Evolutionary conservation across 257 asterid genomes (phyloP), one percentile per base, ranked within the genome.

Genomic region (Jacaranda copaia): DNA sequence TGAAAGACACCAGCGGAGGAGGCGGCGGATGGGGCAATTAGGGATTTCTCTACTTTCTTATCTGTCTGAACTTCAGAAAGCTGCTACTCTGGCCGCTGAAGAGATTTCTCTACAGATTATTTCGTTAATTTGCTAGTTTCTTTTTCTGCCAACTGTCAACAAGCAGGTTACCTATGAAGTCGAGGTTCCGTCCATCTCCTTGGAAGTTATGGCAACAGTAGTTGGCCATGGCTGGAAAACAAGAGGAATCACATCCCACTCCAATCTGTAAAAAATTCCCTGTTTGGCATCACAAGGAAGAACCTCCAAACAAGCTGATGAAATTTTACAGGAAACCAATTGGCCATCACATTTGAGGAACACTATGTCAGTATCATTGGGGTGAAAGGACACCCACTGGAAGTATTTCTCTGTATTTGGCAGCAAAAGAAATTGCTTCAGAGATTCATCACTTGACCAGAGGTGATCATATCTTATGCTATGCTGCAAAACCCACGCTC

Each of bases 11-110:
- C 43, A 79, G 75, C 80, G 85, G 72, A 55, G 81, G 70, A 18
- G 88, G 85, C 11, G 86, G 90, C 55, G 94, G 96, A 63, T 88
- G 97, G 97, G 94, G 97, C 19, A 95, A 97, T 19, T 91, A 96
- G 96, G 97, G 93, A 0, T 88, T 81, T 88, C 92, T 57, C 85
- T 97, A 32, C 73, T 91, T 46, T 89, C 97, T 39, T 93, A 93
- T 77, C 81, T 93, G 18, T 85, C 98, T 70, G 96, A 91, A 88
- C 90, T 93, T 76, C 97, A 89, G 85, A 91, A 91, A 77, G 97
- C 90, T 70, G 97, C 97, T 49, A 73, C 94, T 14, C 79, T 77
- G 53, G 98, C 93, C 74, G 96, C 97, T 53, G 98, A 91, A 75
- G 98, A 91, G 93, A 91, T 89, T 88, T 93, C 98, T 68, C 97